A percentile compares a stretch with the other conserved stretches of the same genome.
Conservation (phyloP, 192 early-diverging fungal genomes). For the Jimgerdemannia flammicorona region DNA sequence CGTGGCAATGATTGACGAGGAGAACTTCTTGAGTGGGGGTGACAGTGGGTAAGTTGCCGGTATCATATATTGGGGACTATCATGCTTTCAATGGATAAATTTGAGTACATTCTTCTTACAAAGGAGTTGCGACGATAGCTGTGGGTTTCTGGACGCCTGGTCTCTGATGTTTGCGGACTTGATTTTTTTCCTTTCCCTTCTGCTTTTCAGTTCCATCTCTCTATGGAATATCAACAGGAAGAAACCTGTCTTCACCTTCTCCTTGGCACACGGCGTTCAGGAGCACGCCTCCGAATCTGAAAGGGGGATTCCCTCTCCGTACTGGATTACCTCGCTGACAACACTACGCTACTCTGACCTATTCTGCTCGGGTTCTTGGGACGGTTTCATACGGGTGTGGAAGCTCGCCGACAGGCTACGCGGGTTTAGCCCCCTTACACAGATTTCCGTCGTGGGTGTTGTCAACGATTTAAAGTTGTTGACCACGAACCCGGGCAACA, state of each 20-base stretch:
- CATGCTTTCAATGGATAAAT: no score
- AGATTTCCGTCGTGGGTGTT: conserved; percentile 62
- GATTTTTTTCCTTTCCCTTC: no score
- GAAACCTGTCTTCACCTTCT: conserved; percentile 83
- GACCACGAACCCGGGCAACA: conserved; percentile 30
- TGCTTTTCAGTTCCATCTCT: conserved; percentile 67
- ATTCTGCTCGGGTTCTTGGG: conserved; percentile 87
- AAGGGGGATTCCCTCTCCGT: conserved; percentile 44
- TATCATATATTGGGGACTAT: no score
- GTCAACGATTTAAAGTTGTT: conserved; percentile 48
- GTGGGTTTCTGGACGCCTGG: no score
- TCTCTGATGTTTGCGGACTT: no score
- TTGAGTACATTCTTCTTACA: no score
- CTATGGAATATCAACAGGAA: conserved; percentile 92
- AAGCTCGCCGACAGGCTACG: conserved; percentile 66
- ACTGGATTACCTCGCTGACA: conserved; percentile 89
- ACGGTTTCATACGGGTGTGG: conserved; percentile 88
- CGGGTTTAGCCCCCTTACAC: conserved; percentile 52
- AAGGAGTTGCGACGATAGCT: no score
- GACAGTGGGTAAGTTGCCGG: conserved; percentile 67
- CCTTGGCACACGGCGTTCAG: conserved; percentile 71
- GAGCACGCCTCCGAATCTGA: conserved; percentile 41
- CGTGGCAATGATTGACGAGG: conserved; percentile 91
- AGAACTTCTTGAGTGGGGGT: conserved; percentile 86
- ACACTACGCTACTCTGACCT: conserved; percentile 81